Base-by-base conservation (phyloP, 2,329 filamentous ascomycete genomes). In the Aspergillus aculeatinus region DNA sequence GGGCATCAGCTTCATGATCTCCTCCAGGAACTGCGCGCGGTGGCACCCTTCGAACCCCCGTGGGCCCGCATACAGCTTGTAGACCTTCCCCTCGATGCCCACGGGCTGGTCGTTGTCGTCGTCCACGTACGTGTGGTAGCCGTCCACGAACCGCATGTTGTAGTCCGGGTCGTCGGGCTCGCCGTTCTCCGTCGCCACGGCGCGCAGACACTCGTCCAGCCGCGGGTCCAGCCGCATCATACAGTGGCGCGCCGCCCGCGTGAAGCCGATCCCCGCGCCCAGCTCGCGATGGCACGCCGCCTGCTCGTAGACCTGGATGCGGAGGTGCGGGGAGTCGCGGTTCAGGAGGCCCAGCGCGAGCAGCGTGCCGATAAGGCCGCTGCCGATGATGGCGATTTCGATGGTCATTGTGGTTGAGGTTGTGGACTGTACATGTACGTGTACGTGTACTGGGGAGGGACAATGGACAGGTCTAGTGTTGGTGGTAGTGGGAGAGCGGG, bases 1-100 rank as follows among this genome's bases (percentile, higher is more conserved):
- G 0, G 77, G 78, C n/a, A 83, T 65, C 5, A 78, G 58, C 29
- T 76, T 72, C 1, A 81, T 71, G 29, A 82, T 58, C 50, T 75
- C 70, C 53, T 77, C 75, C 23, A 81, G 66, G 56, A 79, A 79
- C 35, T 77, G 70, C 12, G 77, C 77, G 10, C 80, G 72, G 54
- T 76, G 74, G 51, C 69, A 65, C n/a, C 67, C 68, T 48, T 65
- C 67, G n/a, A 69, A 65, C 6, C 66, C 62, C 16, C 60, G 56
- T 2, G 59, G 31, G 4, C 67, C 60, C 1, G 58, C 60, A 39
- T 58, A 57, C 14, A 68, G 42, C 29, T 57, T 62, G 48, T 61
- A 63, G 25, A 70, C 47, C n/a, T 63, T 66, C 21, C 65, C 53
- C 27, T 33, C 27, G 39, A 55, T 64, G 5, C 50, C 51, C 2